phyloP scores from a whole-genome alignment of 2,329 filamentous ascomycete species.

The Fusarium fracticaudum region DNA sequence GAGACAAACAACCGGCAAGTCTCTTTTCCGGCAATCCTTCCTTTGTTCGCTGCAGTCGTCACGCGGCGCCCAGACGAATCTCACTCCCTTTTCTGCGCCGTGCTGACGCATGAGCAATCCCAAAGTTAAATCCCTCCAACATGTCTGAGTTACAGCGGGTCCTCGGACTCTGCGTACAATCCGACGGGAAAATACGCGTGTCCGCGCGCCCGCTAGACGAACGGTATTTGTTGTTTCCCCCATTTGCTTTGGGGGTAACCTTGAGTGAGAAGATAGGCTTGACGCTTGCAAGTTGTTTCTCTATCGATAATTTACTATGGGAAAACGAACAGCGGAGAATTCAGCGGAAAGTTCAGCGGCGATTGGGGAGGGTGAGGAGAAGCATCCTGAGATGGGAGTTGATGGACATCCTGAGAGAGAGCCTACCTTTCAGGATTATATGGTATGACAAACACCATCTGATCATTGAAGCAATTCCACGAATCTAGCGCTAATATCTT shows the following conservation, averaged over 20 bases:
- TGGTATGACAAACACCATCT: background rate
- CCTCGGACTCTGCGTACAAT: background rate
- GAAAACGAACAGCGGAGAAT: background rate
- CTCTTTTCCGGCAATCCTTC: background rate
- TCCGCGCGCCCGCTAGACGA: background rate
- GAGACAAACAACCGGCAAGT: background rate
- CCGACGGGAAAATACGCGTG: background rate
- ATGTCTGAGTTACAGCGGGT: background rate
- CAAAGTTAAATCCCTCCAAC: background rate
- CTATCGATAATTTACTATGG: background rate
- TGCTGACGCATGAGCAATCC: background rate
- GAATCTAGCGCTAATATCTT: too few relatives aligned
- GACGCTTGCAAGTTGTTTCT: background rate
- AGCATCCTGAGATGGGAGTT: background rate
- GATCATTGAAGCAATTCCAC: too few relatives aligned
- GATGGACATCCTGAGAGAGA: background rate
- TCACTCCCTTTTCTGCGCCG: background rate
- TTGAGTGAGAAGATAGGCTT: background rate
- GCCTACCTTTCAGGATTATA: background rate
- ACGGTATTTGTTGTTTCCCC: background rate
- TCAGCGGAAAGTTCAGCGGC: background rate
- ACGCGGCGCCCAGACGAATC: background rate
- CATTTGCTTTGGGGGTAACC: background rate
- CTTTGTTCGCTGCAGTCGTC: background rate
- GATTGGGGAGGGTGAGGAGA: background rate